Percentiles rank a stretch among this genome's conserved stretches.
These are phyloP conservation scores for Cairneyella variabilis DNA, from an alignment of 495 filamentous ascomycete genomes.

Conservation along the genomic window DNA sequence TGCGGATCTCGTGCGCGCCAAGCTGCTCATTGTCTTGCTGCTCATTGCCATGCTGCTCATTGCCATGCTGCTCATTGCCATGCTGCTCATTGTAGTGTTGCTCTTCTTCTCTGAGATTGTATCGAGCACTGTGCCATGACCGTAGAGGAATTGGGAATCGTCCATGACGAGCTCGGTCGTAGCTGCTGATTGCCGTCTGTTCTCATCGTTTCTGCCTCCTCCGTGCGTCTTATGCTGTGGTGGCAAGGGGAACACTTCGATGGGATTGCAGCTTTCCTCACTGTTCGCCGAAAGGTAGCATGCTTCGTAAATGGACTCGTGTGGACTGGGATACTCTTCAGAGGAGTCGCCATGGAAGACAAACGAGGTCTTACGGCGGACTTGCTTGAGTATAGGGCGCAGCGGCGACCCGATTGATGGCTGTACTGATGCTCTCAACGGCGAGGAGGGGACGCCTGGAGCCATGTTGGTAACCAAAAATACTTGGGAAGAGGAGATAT, in stretches of 20 bases:
- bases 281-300: conserved; percentile 29
- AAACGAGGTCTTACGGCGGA: conserved; percentile 27
- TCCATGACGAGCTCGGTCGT: conserved; percentile 7
- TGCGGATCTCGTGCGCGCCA: conserved; percentile 12
- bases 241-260: conserved; percentile 23
- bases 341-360: conserved; percentile 29
- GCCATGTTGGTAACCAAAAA: too few relatives aligned
- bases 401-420: too few relatives aligned
- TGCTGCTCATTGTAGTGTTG: conserved; percentile 22
- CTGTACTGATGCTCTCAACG: too few relatives aligned
- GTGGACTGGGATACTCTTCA: conserved; percentile 32
- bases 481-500: too few relatives aligned
- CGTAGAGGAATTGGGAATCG: conserved; percentile 34
- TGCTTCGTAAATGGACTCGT: conserved; percentile 36
- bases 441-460: too few relatives aligned
- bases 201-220: conserved; percentile 22
- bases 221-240: neutral
- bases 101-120: conserved; percentile 39
- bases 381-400: conserved; percentile 6
- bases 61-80: too few relatives aligned
- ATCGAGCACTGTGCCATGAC: conserved; percentile 35
- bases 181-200: conserved; percentile 5
- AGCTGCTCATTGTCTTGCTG: conserved; percentile 20
- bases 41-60: too few relatives aligned
- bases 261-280: conserved; percentile 15